A percentile compares a stretch with the other conserved stretches of the same genome.
Conservation (phyloP, 257 asterid genomes). For the Solanum chilense region DNA sequence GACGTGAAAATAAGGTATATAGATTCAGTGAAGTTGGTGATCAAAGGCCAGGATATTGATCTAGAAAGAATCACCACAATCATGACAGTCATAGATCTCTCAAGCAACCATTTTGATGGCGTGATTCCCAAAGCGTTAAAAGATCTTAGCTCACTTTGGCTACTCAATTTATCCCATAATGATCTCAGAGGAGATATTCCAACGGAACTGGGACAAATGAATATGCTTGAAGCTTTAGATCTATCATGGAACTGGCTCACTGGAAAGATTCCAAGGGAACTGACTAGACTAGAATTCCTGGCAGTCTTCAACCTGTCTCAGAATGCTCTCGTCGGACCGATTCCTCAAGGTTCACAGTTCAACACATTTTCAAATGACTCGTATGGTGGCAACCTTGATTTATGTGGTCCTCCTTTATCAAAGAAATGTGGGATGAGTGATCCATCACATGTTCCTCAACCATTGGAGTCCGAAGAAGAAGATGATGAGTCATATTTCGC, state of each 20-base stretch:
- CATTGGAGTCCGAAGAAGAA: not conserved
- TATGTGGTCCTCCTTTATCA: not conserved
- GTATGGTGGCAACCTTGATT: not conserved
- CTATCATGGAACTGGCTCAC: too few relatives aligned
- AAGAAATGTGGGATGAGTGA: not conserved
- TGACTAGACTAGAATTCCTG: too few relatives aligned
- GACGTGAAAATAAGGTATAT: not conserved
- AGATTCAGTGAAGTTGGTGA: not conserved
- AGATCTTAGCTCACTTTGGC: not conserved
- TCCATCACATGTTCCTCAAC: not conserved
- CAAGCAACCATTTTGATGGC: not conserved
- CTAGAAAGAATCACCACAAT: not conserved
- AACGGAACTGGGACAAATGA: too few relatives aligned
- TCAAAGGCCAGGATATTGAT: not conserved
- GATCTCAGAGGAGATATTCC: too few relatives aligned
- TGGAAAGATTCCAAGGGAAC: too few relatives aligned
- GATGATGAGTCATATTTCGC: too few relatives aligned
- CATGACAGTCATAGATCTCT: not conserved
- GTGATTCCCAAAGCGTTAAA: not conserved
- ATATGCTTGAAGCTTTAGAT: too few relatives aligned
- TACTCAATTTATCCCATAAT: not conserved
- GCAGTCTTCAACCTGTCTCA: not conserved
- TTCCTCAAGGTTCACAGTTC: not conserved
- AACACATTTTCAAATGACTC: not conserved
- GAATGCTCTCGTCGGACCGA: not conserved